Base-by-base conservation (phyloP, 2,329 filamentous ascomycete genomes). In the Ascochyta clinopodiicola region DNA sequence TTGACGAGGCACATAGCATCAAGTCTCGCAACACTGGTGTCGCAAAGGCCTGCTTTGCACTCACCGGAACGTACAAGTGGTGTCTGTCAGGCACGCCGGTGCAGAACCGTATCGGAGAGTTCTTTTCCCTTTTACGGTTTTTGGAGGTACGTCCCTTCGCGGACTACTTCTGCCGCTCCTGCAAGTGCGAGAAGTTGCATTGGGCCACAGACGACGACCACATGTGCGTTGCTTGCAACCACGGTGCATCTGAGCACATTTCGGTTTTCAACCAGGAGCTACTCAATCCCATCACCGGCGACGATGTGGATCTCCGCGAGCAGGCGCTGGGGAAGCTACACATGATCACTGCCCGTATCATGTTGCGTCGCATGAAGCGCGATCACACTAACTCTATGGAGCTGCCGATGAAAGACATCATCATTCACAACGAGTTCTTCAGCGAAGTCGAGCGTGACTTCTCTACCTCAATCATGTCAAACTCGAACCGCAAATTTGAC, bases 1-100 rank as follows among this genome's bases (percentile, higher is more conserved):
- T 99, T 4, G 95, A 99, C 64, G 95, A 99, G 75, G 92, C 92
- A 6, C 92, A 99, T 76, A 94, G 89, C 75, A 98, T 99, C 82
- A 99, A 91, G 81, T 87, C 87, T 10, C 87, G 94, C 57, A 92
- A 88, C 21, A 96, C 93, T 8, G 91, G 93, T 79, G 95, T 95
- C 12, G 95, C 95, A 21, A 96, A 91, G 75, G 94, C 95, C 36
- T 98, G 94, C 74, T 98, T 98, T 72, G 92, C 93, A 1, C 81
- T 99, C 37, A 88, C 92, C 57, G 90, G 90, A 17, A 87, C 84
- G 17, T 96, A 95, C 77, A 96, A 96, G 67, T 98, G 95, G 92
- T 99, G 95, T 72, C 81, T 99, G 56, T 95, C 91, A 15, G 95
- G 95, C 8, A 99, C 95, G 1, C 95, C 95, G 0, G 86, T 99